These are phyloP conservation scores for Tricholomella constricta DNA, from an alignment of 768 basidiomycete species.

Conservation along the genomic window DNA sequence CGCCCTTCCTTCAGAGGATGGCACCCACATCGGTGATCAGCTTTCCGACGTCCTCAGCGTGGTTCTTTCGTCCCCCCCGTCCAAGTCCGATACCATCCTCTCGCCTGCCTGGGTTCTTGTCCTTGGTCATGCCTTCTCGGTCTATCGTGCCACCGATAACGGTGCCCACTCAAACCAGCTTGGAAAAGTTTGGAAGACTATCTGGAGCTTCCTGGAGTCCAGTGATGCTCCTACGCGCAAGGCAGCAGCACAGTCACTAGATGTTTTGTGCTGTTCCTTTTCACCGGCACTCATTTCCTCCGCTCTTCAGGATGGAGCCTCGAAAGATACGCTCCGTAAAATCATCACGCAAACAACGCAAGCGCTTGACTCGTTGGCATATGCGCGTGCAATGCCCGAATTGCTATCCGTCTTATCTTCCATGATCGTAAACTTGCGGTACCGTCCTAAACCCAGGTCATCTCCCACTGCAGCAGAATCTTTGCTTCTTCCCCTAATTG, in stretches of 20 bases:
- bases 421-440: slow-evolving; percentile 62
- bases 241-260: slow-evolving; percentile 64
- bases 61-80: slow-evolving; percentile 68
- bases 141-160: slow-evolving; percentile 54
- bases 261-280: slow-evolving; percentile 69
- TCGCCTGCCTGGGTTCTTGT: slow-evolving; percentile 80
- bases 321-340: slow-evolving; percentile 57
- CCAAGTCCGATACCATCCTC: slow-evolving; percentile 66
- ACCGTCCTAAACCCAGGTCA: slow-evolving; percentile 41
- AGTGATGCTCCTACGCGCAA: slow-evolving; percentile 60
- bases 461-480: slow-evolving; percentile 64
- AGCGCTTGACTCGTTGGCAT: slow-evolving; percentile 72
- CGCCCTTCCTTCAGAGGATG: slow-evolving; percentile 50
- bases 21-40: slow-evolving; percentile 51
- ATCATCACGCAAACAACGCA: slow-evolving; percentile 65
- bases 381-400: slow-evolving; percentile 77
- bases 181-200: slow-evolving; percentile 66
- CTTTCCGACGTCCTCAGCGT: slow-evolving; percentile 65
- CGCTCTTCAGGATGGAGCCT: slow-evolving; percentile 49
- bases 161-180: slow-evolving; percentile 57
- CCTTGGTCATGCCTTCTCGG: slow-evolving; percentile 71
- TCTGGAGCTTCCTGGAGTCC: slow-evolving; percentile 81
- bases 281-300: slow-evolving; percentile 58
- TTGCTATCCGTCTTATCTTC: slow-evolving; percentile 74
- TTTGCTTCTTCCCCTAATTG: slow-evolving; percentile 69